phyloP scores from a whole-genome alignment of 2,329 filamentous ascomycete species.

The Diaporthe vexans region DNA sequence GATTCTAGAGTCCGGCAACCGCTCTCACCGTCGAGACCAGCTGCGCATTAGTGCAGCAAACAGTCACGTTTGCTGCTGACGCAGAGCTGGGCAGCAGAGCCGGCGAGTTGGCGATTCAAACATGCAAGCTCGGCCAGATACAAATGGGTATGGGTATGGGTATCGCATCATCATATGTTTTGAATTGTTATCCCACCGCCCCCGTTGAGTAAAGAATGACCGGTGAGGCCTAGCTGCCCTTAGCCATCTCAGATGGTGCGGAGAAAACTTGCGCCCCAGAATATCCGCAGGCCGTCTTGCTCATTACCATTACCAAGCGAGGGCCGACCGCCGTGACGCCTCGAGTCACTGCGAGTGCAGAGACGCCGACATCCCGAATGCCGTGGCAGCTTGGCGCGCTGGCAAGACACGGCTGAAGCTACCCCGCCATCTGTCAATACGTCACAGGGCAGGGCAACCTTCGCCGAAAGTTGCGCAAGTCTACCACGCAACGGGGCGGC shows the following conservation, averaged over 20 bases:
- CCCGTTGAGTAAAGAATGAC: neutral
- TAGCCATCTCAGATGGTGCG: neutral
- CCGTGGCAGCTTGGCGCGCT: constrained; percentile 6
- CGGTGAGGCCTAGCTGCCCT: neutral
- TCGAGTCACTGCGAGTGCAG: neutral
- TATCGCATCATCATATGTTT: neutral
- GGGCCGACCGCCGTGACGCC: neutral
- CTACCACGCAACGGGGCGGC: neutral
- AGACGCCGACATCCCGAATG: constrained; percentile 29
- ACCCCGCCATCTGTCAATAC: constrained; percentile 20
- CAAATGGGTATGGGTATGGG: neutral
- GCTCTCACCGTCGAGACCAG: neutral
- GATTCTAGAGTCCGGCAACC: neutral
- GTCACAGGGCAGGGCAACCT: constrained; percentile 21
- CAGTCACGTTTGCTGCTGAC: neutral
- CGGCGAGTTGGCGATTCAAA: neutral
- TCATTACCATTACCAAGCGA: constrained; percentile 20
- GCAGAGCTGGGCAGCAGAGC: neutral
- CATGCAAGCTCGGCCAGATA: neutral
- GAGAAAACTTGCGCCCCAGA: constrained; percentile 26
- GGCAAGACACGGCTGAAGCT: neutral
- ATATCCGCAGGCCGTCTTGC: neutral
- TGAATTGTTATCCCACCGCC: neutral
- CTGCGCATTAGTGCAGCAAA: neutral
- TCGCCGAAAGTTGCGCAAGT: constrained; percentile 20